Base-by-base conservation (phyloP, 2,329 filamentous ascomycete species). In the Arthrobotrys megalospora region DNA sequence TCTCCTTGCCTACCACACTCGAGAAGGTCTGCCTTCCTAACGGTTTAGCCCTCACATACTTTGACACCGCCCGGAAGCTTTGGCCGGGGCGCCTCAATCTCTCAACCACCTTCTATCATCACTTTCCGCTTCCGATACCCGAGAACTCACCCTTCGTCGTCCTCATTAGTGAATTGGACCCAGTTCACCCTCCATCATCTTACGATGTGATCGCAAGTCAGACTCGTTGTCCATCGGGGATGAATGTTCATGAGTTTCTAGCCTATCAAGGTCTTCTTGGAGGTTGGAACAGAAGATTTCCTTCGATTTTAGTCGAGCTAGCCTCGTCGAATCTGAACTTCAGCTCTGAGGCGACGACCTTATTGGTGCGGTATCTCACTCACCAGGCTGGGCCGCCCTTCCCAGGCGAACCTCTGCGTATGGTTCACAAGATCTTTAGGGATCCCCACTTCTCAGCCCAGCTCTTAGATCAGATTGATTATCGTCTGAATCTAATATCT, bases 291-390 rank as follows among this genome's bases (percentile, higher is more conserved):
- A 81, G 85, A 0, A 84, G 88, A 5, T 89, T 88, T 87, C 81
- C 84, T 0, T 84, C 85, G 1, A 83, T 90, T 0, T 80, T 89
- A 0, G 76, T 85, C 0, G 88, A 90, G 77, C 81, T 90, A 2
- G 87, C 85, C 0, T 85, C 87, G 0, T 85, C 86, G 0, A 88
- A 87, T 75, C 64, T 93, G 2, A 91, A 91, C 78, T 89, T 92
- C 77, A 89, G 88, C 34, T 86, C 86, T 0, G 85, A 88, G 34
- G 85, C 86, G 0, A 88, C 88, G 0, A 85, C 85, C 34, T 75
- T 84, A 0, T 80, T 91, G 0, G 81, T 92, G 0, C 83, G 84
- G 0, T 87, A 88, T 7, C 83, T 92, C 0, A 84, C 86, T 0
- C 78, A 87, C 0, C 88, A 92, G 79, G 86, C 85, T 0, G 91